Conservation (phyloP, 2,329 filamentous ascomycete species). For the Colletotrichum tabaci region DNA sequence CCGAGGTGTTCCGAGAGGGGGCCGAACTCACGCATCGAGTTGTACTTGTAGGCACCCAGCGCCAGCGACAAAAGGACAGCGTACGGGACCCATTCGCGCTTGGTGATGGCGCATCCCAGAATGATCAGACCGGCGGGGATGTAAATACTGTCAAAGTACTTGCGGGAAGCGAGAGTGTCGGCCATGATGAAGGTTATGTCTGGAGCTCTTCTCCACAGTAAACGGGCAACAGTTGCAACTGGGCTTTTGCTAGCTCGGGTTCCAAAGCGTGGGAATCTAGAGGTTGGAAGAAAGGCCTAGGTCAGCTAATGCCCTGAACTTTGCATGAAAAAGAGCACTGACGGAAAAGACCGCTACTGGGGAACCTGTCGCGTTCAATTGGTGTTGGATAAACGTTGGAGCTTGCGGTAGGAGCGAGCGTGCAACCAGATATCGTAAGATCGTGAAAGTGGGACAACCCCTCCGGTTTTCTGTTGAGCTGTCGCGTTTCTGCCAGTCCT, state of each 20-base stretch:
- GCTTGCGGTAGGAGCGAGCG: constrained; percentile 3
- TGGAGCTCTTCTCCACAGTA: constrained; percentile 34
- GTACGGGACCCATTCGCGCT: constrained; percentile 82
- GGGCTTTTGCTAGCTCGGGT: constrained; percentile 15
- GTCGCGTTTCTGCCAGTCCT: constrained; percentile 37
- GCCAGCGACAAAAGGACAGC: constrained; percentile 77
- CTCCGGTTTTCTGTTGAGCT: constrained; percentile 42
- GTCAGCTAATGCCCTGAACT: constrained; percentile 14
- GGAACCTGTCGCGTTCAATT: constrained; percentile 28
- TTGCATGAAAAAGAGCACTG: constrained; percentile 21
- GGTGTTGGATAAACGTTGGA: constrained; percentile 1
- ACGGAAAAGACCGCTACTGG: constrained; percentile 20
- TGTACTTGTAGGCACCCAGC: constrained; percentile 81
- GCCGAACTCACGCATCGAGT: constrained; percentile 74
- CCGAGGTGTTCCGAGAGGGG: constrained; percentile 25
- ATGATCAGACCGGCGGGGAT: constrained; percentile 86
- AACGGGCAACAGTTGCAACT: constrained; percentile 9
- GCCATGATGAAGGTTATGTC: constrained; percentile 46
- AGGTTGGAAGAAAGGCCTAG: not conserved
- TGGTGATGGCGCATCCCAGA: constrained; percentile 82
- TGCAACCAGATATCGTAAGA: constrained; percentile 37
- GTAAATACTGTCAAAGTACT: constrained; percentile 85
- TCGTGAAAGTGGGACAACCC: constrained; percentile 36
- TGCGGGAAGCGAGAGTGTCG: constrained; percentile 66
- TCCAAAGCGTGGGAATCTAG: constrained; percentile 19